Base-by-base conservation (phyloP, 257 asterid species). In the Solanum neorickii region DNA sequence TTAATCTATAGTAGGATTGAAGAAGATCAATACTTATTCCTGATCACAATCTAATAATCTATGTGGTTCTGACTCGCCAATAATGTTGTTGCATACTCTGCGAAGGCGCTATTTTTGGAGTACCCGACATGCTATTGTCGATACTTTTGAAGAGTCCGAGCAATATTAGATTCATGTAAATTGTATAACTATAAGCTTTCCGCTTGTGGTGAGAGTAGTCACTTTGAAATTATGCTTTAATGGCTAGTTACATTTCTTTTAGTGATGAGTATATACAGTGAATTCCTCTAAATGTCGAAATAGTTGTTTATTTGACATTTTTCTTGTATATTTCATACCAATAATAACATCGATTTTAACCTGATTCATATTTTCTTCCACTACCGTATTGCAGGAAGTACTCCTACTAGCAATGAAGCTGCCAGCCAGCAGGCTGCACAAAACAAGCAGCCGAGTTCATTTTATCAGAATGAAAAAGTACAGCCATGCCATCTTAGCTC, bases 401-500 rank as follows among this genome's bases (percentile, higher is more conserved):
- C 88, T 68, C 69, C 86, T 66, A 65, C 15, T 86, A 91, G 87
- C 65, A 86, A 85, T 14, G 94, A 86, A 83, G 94, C 88, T 39
- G 88, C 88, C 39, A 89, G 82, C 87, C 88, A 89, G 87, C 88
- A 88, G 86, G 85, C 88, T 82, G 18, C 86, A 31, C 83, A 87
- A 20, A 76, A 87, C 89, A 92, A 91, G 91, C 93, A 86, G n/a
- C 12, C 15, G 9, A 82, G 29, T 33, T 87, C 95, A 7, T 92
- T 89, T 90, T 92, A 90, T 89, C 91, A 89, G 83, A 96, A 93
- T 21, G 91, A 93, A 85, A 93, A 93, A 59, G 82, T 80, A 20
- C 94, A 91, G 85, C 98, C 98, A 1, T 95, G 91, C 86, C 95
- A 91, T 83, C 93, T 93, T 88, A 93, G 95, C 91, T 96, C 99